These are phyloP conservation scores for Pythium phragmitis DNA, from an alignment of 352 stramenopile species.

Conservation along the genomic window DNA sequence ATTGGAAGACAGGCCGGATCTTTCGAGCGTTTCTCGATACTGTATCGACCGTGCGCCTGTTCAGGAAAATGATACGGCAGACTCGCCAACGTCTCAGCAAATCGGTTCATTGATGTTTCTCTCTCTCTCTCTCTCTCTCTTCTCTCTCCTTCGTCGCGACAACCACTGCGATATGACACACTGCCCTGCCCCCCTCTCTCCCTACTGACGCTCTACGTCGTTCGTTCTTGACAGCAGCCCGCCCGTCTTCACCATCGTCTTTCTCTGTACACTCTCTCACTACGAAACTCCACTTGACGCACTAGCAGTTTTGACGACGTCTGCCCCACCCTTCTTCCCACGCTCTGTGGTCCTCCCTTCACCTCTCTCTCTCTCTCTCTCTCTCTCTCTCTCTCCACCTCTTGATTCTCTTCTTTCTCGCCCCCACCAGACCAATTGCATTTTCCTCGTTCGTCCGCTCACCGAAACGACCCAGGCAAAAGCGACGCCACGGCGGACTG, in stretches of 20 bases:
- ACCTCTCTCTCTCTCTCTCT: background rate
- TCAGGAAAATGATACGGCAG: background rate
- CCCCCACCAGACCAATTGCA: background rate
- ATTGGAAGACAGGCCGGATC: background rate
- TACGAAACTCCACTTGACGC: background rate
- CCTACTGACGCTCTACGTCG: background rate
- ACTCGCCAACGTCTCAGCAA: constrained; percentile 5
- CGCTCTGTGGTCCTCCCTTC: background rate
- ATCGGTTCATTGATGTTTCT: constrained; percentile 25
- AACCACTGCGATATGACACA: background rate
- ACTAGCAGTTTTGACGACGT: background rate
- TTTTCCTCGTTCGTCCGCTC: background rate
- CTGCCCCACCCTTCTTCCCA: background rate
- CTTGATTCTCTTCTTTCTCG: background rate
- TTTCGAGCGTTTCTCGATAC: constrained; percentile 1
- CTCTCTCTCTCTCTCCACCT: background rate
- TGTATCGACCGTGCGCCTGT: constrained; percentile 1
- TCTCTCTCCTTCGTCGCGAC: constrained; percentile 4
- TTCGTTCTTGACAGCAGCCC: background rate
- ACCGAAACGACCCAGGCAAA: background rate
- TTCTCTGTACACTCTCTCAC: background rate
- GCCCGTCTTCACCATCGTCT: background rate
- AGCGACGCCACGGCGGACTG: too few species aligned
- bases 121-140: constrained; percentile 7
- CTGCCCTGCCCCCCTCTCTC: background rate